These are phyloP conservation scores for Kluyveromyces starmeri DNA, from an alignment of 805 yeast genomes.

Conservation along the genomic window DNA sequence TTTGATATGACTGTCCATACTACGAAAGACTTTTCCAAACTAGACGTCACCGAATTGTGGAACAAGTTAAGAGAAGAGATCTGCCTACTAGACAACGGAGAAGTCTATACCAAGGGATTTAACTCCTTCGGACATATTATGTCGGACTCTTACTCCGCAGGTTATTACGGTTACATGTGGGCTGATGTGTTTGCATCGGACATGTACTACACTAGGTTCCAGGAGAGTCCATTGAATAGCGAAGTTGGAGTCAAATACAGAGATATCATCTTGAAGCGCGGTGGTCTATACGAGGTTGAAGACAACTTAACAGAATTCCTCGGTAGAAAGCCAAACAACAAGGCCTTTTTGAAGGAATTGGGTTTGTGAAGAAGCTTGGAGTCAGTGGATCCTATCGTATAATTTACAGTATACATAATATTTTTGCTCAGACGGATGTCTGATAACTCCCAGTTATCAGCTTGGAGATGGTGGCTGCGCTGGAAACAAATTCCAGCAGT, in stretches of 20 bases:
- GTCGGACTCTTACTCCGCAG: conserved; percentile 78
- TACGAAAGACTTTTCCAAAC: conserved; percentile 34
- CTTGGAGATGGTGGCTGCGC: conserved; percentile 15
- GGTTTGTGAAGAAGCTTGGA: conserved; percentile 31
- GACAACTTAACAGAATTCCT: conserved; percentile 55
- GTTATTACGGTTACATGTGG: conserved; percentile 82
- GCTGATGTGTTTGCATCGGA: conserved; percentile 82
- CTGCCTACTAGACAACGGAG: conserved; percentile 48
- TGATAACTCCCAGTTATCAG: conserved; percentile 12
- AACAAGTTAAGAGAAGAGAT: conserved; percentile 56
- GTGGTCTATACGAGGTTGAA: conserved; percentile 65
- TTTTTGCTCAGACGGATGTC: not conserved
- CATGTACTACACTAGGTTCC: conserved; percentile 65
- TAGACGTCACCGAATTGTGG: conserved; percentile 54
- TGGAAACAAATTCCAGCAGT: conserved; percentile 18
- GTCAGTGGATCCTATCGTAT: too few species aligned
- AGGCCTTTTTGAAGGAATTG: conserved; percentile 63
- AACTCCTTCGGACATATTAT: conserved; percentile 71
- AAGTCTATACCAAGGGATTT: conserved; percentile 51
- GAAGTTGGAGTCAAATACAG: conserved; percentile 58
- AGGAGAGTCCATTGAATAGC: conserved; percentile 55
- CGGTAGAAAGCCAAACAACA: conserved; percentile 68
- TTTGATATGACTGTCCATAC: conserved; percentile 71
- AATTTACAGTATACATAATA: too few species aligned
- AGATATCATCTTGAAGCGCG: conserved; percentile 57